A percentile compares a stretch with the other conserved stretches of the same genome.
phyloP scores from a whole-genome alignment of 208 protist species.

The Wallacemonas rigidus region DNA sequence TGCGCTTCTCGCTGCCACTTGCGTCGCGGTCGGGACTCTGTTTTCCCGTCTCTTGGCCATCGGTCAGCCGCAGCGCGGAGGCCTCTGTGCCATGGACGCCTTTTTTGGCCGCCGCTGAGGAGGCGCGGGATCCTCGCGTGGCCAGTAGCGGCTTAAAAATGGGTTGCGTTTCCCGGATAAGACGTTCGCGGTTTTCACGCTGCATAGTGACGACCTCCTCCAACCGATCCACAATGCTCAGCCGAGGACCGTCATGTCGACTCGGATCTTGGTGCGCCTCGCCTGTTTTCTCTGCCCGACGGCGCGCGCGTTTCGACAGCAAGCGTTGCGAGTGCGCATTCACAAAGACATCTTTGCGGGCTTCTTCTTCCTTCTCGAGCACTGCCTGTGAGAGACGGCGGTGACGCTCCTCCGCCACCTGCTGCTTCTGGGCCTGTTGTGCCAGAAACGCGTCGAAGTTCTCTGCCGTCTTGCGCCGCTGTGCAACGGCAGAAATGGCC shows the following conservation, averaged over 20 bases:
- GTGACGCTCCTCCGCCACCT: conserved; percentile 23
- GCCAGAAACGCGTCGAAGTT: conserved; percentile 13
- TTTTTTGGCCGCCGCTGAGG: background rate
- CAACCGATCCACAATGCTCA: conserved; percentile 13
- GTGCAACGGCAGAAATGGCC: conserved; percentile 1
- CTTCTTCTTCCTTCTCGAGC: conserved; percentile 25
- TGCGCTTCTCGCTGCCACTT: background rate
- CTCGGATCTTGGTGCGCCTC: background rate
- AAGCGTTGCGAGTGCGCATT: conserved; percentile 13
- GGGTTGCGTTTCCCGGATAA: conserved; percentile 14
- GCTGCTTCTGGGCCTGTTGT: conserved; percentile 21
- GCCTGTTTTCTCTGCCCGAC: background rate
- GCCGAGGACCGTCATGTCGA: background rate
- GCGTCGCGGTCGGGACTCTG: background rate
- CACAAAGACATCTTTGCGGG: background rate
- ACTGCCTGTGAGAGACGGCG: conserved; percentile 17
- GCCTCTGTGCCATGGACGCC: no score
- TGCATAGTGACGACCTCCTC: conserved; percentile 17
- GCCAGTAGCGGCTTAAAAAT: conserved; percentile 25
- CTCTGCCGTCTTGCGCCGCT: conserved; percentile 12
- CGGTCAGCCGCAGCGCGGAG: background rate
- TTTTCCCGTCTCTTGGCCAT: background rate
- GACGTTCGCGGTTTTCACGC: conserved; percentile 15
- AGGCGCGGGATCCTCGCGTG: background rate
- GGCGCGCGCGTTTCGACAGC: conserved; percentile 3